Evolutionary conservation across 495 filamentous ascomycete species (phyloP), one percentile per base, ranked within the genome.

Genomic region (Ramalina peruviana): DNA sequence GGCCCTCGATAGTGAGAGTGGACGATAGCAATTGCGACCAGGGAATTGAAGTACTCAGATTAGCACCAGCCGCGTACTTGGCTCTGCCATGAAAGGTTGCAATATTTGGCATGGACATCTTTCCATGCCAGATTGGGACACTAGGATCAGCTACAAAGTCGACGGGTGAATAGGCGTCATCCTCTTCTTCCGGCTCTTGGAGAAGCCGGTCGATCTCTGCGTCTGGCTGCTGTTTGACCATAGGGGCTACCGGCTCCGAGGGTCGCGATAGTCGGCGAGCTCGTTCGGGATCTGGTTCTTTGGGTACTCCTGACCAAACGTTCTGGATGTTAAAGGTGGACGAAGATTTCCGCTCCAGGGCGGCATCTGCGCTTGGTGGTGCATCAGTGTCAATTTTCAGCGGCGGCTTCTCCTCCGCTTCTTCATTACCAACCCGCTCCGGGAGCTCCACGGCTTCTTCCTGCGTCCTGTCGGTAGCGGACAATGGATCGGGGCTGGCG

Each of bases 201-300:
- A 98, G 73, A 42, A 98, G 67, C 45, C 85, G 76, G 63, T 98
- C 92, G 39, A 98, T 88, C 52, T 98, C 92, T 15, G 86, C 77
- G 63, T 98, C 92, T 15, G 75, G 76, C 47, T 61, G 59, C 43
- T 49, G 49, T 26, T 65, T 65, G 36, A 46, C 23, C 12, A 46
- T 40, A 25, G 49, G 47, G 15, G 40, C 38, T 13, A 61, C 66
- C 12, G 62, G 64, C 48, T 76, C 74, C 49, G 64, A 51, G 43
- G 70, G 71, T 39, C 72, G 71, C n/a, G 62, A 65, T 30, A 65
- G 56, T 33, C 71, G 59, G 5, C 64, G 58, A 37, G 58, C 33
- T 30, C 59, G 55, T 38, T 58, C 59, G 17, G 68, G 68, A 12
- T 62, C 56, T 12, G 69, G 72, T 17, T 65, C 83, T 6, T 75